A percentile compares a stretch with the other conserved stretches of the same genome.
phyloP scores from a whole-genome alignment of 2,329 filamentous ascomycete genomes.

The Microsporum ferrugineum region DNA sequence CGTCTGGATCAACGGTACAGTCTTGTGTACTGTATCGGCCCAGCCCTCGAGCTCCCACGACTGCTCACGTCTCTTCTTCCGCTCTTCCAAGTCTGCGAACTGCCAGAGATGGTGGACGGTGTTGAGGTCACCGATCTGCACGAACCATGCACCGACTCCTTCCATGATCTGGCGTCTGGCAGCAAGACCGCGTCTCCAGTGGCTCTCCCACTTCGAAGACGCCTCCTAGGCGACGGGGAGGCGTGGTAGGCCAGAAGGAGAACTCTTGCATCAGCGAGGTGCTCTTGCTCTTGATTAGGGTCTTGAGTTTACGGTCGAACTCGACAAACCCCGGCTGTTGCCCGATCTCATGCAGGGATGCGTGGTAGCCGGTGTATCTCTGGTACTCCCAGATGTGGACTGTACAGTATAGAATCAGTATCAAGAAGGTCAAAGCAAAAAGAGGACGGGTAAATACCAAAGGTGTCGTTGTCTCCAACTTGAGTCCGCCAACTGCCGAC shows the following conservation, averaged over 20 bases:
- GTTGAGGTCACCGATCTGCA: slow-evolving; percentile 94
- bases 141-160: slow-evolving; percentile 95
- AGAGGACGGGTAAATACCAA: slow-evolving; percentile 52
- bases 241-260: slow-evolving; percentile 95
- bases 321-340: slow-evolving; percentile 69
- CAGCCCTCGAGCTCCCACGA: slow-evolving; percentile 93
- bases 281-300: slow-evolving; percentile 71
- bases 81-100: slow-evolving; percentile 91
- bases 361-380: slow-evolving; percentile 89
- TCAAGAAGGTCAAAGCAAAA: background rate
- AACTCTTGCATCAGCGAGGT: slow-evolving; percentile 98
- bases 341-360: slow-evolving; percentile 75
- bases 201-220: slow-evolving; percentile 99
- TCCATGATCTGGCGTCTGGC: slow-evolving; percentile 96
- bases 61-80: slow-evolving; percentile 78
- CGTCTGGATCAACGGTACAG: slow-evolving; percentile 85
- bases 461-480: slow-evolving; percentile 93
- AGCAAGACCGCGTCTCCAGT: slow-evolving; percentile 86
- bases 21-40: slow-evolving; percentile 97
- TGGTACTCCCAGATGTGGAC: slow-evolving; percentile 99
- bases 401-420: slow-evolving; percentile 30
- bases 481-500: slow-evolving; percentile 98
- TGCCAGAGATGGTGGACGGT: slow-evolving; percentile 98
- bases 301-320: slow-evolving; percentile 75
- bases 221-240: slow-evolving; percentile 79